Evolutionary conservation across 2,329 filamentous ascomycete genomes (phyloP).

Genomic region (Fusarium paranaense): DNA sequence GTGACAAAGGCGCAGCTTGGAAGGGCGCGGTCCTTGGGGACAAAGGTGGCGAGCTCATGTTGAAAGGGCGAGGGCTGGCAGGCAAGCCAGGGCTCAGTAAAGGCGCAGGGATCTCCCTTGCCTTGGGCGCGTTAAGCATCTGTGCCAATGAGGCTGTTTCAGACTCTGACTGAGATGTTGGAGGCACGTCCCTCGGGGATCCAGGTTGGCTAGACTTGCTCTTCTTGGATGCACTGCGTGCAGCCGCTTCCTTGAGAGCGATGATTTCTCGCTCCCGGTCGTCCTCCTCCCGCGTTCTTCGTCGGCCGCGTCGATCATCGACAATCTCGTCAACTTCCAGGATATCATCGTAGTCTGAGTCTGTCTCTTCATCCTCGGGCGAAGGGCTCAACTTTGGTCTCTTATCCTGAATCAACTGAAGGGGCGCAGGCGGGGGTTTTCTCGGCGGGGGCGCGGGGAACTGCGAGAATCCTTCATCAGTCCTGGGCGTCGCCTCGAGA

Average conservation of each 20-base stretch:
- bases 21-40: conserved; percentile 68
- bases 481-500: conserved; percentile 57
- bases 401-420: conserved; percentile 68
- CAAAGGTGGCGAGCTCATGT: conserved; percentile 73
- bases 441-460: conserved; percentile 74
- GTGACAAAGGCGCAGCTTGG: conserved; percentile 71
- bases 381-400: conserved; percentile 37
- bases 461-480: conserved; percentile 59
- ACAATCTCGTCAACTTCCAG: conserved; percentile 75
- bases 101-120: conserved; percentile 52
- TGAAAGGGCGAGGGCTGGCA: conserved; percentile 68
- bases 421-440: conserved; percentile 86
- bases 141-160: conserved; percentile 65
- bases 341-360: conserved; percentile 86
- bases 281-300: conserved; percentile 89
- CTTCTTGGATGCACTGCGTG: conserved; percentile 80
- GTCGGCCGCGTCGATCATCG: conserved; percentile 74
- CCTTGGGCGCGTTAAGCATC: conserved; percentile 57
- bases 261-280: conserved; percentile 80
- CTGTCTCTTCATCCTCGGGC: conserved; percentile 72
- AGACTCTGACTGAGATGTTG: conserved; percentile 51
- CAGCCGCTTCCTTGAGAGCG: conserved; percentile 75
- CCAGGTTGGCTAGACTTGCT: conserved; percentile 60
- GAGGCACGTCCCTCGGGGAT: conserved; percentile 46
- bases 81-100: conserved; percentile 72